These are phyloP conservation scores for Rhodosporidiobolus odoratus DNA, from an alignment of 768 basidiomycete genomes.

Conservation along the genomic window DNA sequence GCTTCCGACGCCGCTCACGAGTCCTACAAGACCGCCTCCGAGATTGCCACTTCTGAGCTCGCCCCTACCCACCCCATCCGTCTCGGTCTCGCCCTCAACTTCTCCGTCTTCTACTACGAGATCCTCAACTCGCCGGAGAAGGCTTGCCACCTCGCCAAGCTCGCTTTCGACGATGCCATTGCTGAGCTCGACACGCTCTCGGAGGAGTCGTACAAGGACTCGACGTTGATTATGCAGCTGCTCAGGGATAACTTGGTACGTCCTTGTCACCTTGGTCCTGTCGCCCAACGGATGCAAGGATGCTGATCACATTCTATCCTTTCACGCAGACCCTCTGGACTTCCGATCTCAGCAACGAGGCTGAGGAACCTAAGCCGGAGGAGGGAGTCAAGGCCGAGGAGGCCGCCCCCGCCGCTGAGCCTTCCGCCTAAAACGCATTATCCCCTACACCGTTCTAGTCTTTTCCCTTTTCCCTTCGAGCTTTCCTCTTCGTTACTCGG, in stretches of 20 bases:
- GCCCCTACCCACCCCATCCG: constrained; percentile 71
- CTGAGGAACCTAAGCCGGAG: constrained; percentile 26
- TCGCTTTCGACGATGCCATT: constrained; percentile 70
- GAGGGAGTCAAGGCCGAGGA: neutral
- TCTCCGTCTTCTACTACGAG: constrained; percentile 99
- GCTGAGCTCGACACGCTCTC: constrained; percentile 98
- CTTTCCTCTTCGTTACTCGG: neutral
- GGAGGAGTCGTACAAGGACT: constrained; percentile 57
- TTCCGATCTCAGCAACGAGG: constrained; percentile 34
- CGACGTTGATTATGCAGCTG: constrained; percentile 56
- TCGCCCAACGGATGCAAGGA: neutral
- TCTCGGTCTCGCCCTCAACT: constrained; percentile 96
- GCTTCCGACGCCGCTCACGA: constrained; percentile 94
- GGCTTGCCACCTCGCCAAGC: constrained; percentile 97
- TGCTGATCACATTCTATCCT: neutral
- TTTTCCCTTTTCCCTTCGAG: neutral
- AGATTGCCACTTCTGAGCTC: constrained; percentile 60
- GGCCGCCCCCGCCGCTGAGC: constrained; percentile 14
- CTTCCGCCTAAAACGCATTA: constrained; percentile 7
- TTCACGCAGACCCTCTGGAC: constrained; percentile 37
- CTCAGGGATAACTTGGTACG: constrained; percentile 88
- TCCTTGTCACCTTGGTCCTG: constrained; percentile 45
- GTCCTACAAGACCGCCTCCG: constrained; percentile 91
- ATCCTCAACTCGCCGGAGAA: constrained; percentile 97
- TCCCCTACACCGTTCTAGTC: neutral